Evolutionary conservation across 2,329 filamentous ascomycete species (phyloP).

Genomic region (Alternaria solani): DNA sequence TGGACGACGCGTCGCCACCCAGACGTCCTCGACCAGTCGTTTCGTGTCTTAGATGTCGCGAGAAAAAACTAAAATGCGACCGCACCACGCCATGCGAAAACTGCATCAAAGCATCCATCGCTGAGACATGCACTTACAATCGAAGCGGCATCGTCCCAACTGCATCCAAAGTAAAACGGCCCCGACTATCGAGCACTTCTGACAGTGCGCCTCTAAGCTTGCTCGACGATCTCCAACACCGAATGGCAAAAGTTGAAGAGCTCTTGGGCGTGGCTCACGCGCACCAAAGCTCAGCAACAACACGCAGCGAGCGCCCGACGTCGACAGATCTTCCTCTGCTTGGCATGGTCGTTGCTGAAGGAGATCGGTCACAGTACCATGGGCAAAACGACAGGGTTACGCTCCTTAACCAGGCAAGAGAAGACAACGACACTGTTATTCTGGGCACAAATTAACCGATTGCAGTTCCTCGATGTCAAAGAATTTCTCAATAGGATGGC

Average conservation of each 20-base stretch:
- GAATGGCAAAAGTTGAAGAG: conserved; percentile 32
- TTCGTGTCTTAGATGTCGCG: conserved; percentile 36
- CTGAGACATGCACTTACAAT: conserved; percentile 28
- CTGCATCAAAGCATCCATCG: conserved; percentile 29
- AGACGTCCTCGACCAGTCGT: conserved; percentile 35
- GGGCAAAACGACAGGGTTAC: conserved; percentile 32
- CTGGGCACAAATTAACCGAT: conserved; percentile 8
- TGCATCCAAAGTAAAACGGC: conserved; percentile 1
- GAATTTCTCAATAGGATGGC: conserved; percentile 24
- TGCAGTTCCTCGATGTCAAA: conserved; percentile 28
- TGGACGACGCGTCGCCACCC: conserved; percentile 26
- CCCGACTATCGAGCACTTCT: not conserved
- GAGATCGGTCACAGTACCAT: conserved; percentile 25
- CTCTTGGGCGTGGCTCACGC: conserved; percentile 18
- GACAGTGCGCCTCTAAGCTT: not conserved
- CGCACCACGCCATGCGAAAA: conserved; percentile 34
- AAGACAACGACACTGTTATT: not conserved
- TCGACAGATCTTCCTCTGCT: conserved; percentile 12
- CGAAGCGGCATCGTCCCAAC: conserved; percentile 1
- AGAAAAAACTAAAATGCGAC: conserved; percentile 40
- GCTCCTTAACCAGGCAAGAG: conserved; percentile 33
- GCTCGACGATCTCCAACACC: conserved; percentile 27
- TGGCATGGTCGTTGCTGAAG: conserved; percentile 31
- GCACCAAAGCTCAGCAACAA: not conserved
- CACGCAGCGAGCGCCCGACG: not conserved